Evolutionary conservation across 177 flowering plant genomes (phyloP).

Genomic region (Telopea speciosissima): DNA sequence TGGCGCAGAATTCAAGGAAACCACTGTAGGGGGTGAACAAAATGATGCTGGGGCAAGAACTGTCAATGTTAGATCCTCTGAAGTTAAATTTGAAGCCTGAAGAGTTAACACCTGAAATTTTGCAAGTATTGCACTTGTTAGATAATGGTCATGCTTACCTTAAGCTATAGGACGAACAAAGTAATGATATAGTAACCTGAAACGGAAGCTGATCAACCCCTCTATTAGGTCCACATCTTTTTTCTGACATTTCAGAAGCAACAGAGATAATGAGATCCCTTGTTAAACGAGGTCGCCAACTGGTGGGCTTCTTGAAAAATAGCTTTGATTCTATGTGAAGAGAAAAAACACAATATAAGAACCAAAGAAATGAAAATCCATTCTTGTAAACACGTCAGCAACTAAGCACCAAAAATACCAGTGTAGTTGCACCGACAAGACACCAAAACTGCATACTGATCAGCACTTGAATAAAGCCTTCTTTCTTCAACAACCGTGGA

Average conservation of each 20-base stretch:
- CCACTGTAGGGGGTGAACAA: conserved; percentile 70
- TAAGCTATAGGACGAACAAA: neutral
- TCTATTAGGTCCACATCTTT: conserved; percentile 40
- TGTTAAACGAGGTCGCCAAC: conserved; percentile 72
- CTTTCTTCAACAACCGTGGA: conserved; percentile 35
- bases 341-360: conserved; percentile 10
- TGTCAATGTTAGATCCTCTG: conserved; percentile 81
- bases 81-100: conserved; percentile 88
- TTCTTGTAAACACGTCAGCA: neutral
- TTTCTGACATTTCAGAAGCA: conserved; percentile 80
- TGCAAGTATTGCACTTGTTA: conserved; percentile 7
- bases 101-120: conserved; percentile 76
- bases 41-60: conserved; percentile 97
- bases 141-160: neutral
- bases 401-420: conserved; percentile 37
- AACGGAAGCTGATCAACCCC: conserved; percentile 70
- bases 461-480: conserved; percentile 28
- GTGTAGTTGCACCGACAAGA: conserved; percentile 95
- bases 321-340: conserved; percentile 59
- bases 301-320: conserved; percentile 77
- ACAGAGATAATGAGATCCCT: conserved; percentile 92
- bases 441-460: conserved; percentile 75
- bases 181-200: conserved; percentile 50
- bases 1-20: conserved; percentile 69
- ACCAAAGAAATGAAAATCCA: neutral